Conservation (phyloP, 2,329 filamentous ascomycete genomes). For the Stagonosporopsis cucurbitacearum region DNA sequence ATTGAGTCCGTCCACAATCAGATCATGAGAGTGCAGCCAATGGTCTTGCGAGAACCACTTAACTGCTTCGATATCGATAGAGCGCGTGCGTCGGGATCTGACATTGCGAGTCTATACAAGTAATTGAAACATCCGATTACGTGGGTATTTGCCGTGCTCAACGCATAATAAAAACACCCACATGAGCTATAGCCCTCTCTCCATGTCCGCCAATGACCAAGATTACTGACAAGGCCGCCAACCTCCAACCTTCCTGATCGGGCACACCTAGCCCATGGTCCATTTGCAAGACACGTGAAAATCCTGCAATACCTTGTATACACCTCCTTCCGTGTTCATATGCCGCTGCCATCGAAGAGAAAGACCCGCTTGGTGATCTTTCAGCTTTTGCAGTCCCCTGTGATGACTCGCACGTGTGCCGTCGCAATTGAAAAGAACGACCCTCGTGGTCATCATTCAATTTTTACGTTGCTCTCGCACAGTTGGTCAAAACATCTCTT, state of each 20-base stretch:
- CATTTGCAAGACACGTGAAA: not conserved
- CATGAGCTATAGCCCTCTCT: not conserved
- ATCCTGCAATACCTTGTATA: not conserved
- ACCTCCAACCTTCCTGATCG: not conserved
- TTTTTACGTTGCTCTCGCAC: no score
- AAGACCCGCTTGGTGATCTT: not conserved
- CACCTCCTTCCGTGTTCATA: not conserved
- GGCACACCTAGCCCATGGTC: not conserved
- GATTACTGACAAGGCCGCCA: not conserved
- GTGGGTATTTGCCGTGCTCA: not conserved
- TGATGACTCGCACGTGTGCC: not conserved
- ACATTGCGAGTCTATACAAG: not conserved
- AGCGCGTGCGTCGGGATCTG: conserved; percentile 1
- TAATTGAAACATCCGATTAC: not conserved
- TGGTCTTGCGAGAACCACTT: not conserved
- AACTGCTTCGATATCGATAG: not conserved
- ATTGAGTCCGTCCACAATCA: not conserved
- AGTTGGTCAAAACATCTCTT: no score
- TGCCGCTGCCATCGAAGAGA: not conserved
- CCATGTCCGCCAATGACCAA: not conserved
- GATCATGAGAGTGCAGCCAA: conserved; percentile 4
- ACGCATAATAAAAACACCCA: not conserved
- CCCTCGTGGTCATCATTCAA: no score
- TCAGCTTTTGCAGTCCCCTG: not conserved
- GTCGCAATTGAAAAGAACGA: no score